phyloP scores from a whole-genome alignment of 2,329 filamentous ascomycete species.

The Trichoderma koningii region DNA sequence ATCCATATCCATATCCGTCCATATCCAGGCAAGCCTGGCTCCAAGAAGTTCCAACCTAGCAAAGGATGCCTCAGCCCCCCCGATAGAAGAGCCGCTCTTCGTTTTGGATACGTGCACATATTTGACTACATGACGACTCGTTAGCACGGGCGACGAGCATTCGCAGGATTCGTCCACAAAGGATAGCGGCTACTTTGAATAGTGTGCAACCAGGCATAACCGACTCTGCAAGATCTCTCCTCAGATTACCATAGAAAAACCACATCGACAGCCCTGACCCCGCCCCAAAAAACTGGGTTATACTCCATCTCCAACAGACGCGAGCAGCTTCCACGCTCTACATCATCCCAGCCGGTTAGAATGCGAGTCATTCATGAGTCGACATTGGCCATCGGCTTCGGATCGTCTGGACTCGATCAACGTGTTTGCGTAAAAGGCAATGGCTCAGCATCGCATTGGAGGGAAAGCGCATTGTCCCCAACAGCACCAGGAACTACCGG shows the following conservation, averaged over 20 bases:
- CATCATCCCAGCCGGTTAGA: not conserved
- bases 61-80: not conserved
- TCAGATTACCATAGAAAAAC: no score
- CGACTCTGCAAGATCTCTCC: no score
- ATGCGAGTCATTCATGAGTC: slow-evolving; percentile 7
- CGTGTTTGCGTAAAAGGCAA: not conserved
- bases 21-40: no score
- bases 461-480: not conserved
- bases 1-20: no score
- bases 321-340: not conserved
- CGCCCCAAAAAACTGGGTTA: no score
- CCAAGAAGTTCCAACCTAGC: no score
- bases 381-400: not conserved
- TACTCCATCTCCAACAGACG: no score
- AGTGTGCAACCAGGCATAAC: not conserved
- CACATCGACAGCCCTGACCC: no score
- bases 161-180: not conserved
- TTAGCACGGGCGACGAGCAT: not conserved
- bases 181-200: not conserved
- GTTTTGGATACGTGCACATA: not conserved
- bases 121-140: not conserved
- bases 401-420: not conserved
- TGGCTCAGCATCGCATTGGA: not conserved
- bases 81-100: not conserved
- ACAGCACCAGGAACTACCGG: slow-evolving; percentile 6